Evolutionary conservation across 2,329 filamentous ascomycete species (phyloP).

Genomic region (Sarocladiaceae sp.): DNA sequence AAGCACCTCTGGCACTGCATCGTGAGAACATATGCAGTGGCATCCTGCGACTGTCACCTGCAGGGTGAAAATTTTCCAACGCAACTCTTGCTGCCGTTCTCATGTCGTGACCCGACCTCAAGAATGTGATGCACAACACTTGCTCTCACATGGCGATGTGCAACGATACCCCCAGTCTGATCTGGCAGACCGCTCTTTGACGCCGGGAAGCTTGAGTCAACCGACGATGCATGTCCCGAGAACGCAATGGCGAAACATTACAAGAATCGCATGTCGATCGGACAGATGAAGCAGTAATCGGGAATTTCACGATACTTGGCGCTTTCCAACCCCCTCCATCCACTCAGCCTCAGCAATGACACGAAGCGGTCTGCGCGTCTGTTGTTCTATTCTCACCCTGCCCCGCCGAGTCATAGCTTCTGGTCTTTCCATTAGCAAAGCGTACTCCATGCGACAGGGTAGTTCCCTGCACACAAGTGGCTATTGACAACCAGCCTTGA

Average conservation of each 20-base stretch:
- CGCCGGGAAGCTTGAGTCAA: not conserved
- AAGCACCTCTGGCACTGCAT: not conserved
- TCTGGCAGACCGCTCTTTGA: conserved; percentile 2
- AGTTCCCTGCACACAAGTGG: not conserved
- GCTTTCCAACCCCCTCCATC: not conserved
- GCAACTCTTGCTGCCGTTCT: not conserved
- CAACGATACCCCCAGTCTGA: not conserved
- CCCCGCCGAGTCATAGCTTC: not conserved
- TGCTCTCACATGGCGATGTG: not conserved
- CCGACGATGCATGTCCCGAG: not conserved
- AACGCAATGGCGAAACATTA: not conserved
- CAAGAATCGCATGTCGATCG: not conserved
- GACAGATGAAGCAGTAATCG: conserved; percentile 4
- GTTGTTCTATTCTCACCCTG: not conserved
- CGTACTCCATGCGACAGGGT: not conserved
- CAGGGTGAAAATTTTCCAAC: conserved; percentile 1
- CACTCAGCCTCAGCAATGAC: conserved; percentile 4
- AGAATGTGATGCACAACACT: not conserved
- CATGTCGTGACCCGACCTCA: not conserved
- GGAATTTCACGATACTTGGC: not conserved
- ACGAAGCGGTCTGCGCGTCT: conserved; percentile 1
- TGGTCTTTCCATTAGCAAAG: no score
- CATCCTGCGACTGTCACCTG: not conserved
- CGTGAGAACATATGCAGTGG: not conserved
- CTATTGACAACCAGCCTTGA: not conserved